phyloP scores from a whole-genome alignment of 1,284 basidiomycete genomes.

The Sphaerobolus stellatus region DNA sequence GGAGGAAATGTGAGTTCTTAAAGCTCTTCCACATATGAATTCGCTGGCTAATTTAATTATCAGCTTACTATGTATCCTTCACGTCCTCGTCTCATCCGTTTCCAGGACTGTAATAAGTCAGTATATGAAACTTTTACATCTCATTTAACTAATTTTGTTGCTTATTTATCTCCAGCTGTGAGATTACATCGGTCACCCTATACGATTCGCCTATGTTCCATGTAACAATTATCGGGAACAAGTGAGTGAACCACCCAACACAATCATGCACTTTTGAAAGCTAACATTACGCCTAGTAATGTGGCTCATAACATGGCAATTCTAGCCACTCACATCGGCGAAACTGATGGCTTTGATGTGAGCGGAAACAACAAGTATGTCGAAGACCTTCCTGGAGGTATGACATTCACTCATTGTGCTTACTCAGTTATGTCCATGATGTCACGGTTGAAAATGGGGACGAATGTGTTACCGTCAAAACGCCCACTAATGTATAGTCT shows the following conservation, averaged over 20 bases:
- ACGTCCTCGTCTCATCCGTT: conserved; percentile 15
- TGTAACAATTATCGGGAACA: conserved; percentile 18
- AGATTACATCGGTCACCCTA: neutral
- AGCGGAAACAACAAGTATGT: conserved; percentile 17
- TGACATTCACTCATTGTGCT: neutral
- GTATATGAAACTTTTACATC: neutral
- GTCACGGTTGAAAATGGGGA: conserved; percentile 22
- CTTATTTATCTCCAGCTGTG: neutral
- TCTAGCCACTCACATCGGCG: conserved; percentile 8
- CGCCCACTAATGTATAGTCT: conserved; percentile 19
- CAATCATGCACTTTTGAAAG: no score
- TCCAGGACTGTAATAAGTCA: conserved; percentile 13
- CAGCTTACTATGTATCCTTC: conserved; percentile 19
- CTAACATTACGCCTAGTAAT: no score
- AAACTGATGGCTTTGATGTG: conserved; percentile 14
- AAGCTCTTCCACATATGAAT: conserved; percentile 6
- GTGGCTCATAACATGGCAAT: conserved; percentile 17
- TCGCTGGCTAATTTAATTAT: neutral
- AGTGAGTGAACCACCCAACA: neutral
- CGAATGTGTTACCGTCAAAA: conserved; percentile 23
- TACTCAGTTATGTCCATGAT: conserved; percentile 20
- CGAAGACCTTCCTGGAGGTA: neutral
- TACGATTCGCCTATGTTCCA: conserved; percentile 19
- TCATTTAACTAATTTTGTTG: neutral
- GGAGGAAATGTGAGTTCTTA: conserved; percentile 11